Base-by-base conservation (phyloP, 2,329 filamentous ascomycete species). In the Furcasterigmium sp. region DNA sequence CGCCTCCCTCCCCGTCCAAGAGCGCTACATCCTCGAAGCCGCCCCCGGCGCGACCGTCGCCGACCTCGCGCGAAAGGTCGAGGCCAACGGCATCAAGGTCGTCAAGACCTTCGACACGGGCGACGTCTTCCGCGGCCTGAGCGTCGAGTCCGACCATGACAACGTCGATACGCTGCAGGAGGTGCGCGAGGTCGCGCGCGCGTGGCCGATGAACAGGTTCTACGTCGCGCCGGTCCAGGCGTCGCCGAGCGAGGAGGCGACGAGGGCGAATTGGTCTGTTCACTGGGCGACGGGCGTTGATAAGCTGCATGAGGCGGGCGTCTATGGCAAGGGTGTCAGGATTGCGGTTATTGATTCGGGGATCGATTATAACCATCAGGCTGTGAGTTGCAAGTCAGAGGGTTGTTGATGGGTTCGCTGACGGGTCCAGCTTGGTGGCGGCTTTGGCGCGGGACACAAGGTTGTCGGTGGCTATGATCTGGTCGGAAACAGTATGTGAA, bases 111-210 rank as follows among this genome's bases (percentile, higher is more conserved):
- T 52, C 5, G 29, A 42, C 11, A 28, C n/a, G n/a, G 46, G 39
- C 26, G 60, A 64, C 41, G 44, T 65, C 19, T 67, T 67, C 34
- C 52, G 50, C 5, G 64, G 64, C 2, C 47, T 64, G 21, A 53
- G 56, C 13, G 37, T 67, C 10, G 55, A 64, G 37, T 57, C 59
- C 2, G 53, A 55, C 15, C 48, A 46, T 5, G 56, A 64, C 29
- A 64, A 64, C 32, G 44, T 56, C 17, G 64, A 67, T 18, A 56
- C 57, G 2, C 46, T 67, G 5, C 52, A 52, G 10, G 30, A 28
- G 8, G 19, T 50, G 3, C 11, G 9, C 8, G 41, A 46, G 32
- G 45, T 56, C 6, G 37, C 51, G 4, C 43, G 48, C 18, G 55
- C 53, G 3, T 59, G 57, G 57, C 46, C 49, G 5, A 49, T 53